These are phyloP conservation scores for Aspergillus sp. DNA, from an alignment of 2,329 filamentous ascomycete genomes.

Conservation along the genomic window DNA sequence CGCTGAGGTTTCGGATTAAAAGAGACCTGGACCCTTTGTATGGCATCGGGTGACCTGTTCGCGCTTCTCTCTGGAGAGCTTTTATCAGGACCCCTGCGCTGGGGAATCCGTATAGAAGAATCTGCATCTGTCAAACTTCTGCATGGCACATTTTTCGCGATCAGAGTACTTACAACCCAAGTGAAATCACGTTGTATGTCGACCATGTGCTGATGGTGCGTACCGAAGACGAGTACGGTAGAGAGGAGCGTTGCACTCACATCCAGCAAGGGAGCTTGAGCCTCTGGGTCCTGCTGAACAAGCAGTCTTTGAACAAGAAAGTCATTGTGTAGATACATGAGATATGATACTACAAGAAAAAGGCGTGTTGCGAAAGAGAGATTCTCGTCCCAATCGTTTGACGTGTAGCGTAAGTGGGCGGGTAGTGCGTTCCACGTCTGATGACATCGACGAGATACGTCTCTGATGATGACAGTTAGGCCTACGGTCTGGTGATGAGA, in stretches of 20 bases:
- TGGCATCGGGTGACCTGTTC: conserved; percentile 26
- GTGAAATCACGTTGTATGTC: conserved; percentile 23
- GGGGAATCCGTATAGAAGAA: conserved; percentile 25
- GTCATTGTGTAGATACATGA: conserved; percentile 26
- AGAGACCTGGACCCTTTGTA: conserved; percentile 30
- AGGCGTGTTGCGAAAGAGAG: conserved; percentile 26
- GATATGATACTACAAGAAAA: conserved; percentile 28
- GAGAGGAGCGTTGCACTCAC: conserved; percentile 24
- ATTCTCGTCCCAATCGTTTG: conserved; percentile 15
- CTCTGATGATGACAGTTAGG: conserved; percentile 7
- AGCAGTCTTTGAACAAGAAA: conserved; percentile 26
- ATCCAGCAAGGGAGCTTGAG: conserved; percentile 15
- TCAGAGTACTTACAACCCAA: conserved; percentile 14
- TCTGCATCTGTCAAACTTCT: conserved; percentile 6
- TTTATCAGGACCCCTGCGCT: conserved; percentile 25
- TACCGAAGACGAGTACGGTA: conserved; percentile 20
- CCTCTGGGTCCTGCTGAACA: conserved; percentile 21
- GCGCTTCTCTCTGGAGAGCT: conserved; percentile 22
- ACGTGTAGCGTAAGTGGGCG: conserved; percentile 18
- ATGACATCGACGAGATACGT: conserved; percentile 21
- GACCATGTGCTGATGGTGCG: conserved; percentile 19
- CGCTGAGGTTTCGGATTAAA: conserved; percentile 38
- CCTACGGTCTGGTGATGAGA: background rate
- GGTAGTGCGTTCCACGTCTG: conserved; percentile 21
- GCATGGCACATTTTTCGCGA: background rate